Evolutionary conservation across 331 rosid genomes (phyloP).

Genomic region (Rhamnella rubrinervis): DNA sequence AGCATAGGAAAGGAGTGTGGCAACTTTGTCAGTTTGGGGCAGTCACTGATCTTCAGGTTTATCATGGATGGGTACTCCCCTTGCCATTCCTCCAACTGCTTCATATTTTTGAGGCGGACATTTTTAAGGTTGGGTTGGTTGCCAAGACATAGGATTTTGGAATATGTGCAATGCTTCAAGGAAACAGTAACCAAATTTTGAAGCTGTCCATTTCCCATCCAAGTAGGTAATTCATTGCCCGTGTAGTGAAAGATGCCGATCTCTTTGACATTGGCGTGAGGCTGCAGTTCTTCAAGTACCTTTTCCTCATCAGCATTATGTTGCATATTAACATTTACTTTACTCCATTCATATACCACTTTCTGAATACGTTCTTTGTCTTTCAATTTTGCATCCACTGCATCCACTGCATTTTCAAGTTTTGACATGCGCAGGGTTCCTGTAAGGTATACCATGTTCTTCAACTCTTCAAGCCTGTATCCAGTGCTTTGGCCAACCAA

Average conservation of each 20-base stretch:
- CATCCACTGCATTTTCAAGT: constrained; percentile 15
- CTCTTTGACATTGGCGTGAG: constrained; percentile 1
- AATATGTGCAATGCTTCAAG: constrained; percentile 6
- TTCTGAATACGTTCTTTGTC: constrained; percentile 10
- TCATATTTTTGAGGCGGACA: constrained; percentile 1
- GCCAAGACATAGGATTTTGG: constrained; percentile 7
- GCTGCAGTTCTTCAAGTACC: constrained; percentile 15
- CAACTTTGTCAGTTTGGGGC: constrained; percentile 9
- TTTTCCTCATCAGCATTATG: background rate
- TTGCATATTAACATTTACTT: background rate
- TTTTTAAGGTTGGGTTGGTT: background rate
- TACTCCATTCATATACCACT: constrained; percentile 19
- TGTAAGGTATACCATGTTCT: constrained; percentile 10
- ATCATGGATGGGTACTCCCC: background rate
- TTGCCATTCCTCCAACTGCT: constrained; percentile 10
- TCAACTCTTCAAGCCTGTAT: constrained; percentile 11
- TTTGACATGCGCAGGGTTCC: constrained; percentile 3
- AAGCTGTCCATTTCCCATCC: constrained; percentile 1
- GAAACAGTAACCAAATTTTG: background rate
- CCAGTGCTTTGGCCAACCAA: background rate
- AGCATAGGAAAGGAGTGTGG: background rate
- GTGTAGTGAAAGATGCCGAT: constrained; percentile 13
- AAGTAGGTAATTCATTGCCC: constrained; percentile 11
- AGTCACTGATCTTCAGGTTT: background rate
- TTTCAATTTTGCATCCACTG: constrained; percentile 7